These are phyloP conservation scores for Asterophora parasitica DNA, from an alignment of 768 basidiomycete genomes.

Conservation along the genomic window DNA sequence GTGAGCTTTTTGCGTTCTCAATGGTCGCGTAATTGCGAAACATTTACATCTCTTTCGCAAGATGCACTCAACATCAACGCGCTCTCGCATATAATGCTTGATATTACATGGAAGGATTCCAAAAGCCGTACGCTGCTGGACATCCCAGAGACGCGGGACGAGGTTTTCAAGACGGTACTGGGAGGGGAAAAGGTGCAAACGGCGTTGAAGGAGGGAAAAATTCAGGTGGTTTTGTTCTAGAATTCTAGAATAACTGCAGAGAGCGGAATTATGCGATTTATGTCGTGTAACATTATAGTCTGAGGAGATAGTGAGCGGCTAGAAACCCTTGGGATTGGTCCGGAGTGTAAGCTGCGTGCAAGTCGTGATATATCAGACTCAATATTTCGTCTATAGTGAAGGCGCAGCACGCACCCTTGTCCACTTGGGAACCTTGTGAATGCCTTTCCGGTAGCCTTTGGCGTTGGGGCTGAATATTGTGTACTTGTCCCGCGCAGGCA, in stretches of 20 bases:
- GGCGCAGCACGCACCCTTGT: conserved; percentile 63
- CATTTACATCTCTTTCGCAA: conserved; percentile 24
- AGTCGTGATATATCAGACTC: background rate
- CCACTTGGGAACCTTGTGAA: conserved; percentile 98
- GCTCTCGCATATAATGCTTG: conserved; percentile 81
- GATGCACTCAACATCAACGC: conserved; percentile 70
- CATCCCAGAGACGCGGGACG: conserved; percentile 79
- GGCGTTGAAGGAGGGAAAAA: conserved; percentile 65
- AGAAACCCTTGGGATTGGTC: conserved; percentile 92
- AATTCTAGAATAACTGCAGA: conserved; percentile 1
- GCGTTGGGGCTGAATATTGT: conserved; percentile 74
- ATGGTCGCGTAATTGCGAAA: background rate
- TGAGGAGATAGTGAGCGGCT: conserved; percentile 13
- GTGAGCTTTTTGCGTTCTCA: conserved; percentile 29
- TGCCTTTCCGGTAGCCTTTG: conserved; percentile 84
- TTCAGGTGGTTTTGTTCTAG: conserved; percentile 79
- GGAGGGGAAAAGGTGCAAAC: conserved; percentile 56
- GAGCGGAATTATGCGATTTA: conserved; percentile 9
- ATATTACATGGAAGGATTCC: conserved; percentile 65
- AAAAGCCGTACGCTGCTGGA: conserved; percentile 76
- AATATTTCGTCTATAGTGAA: background rate
- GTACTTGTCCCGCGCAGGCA: conserved; percentile 92
- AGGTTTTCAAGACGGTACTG: conserved; percentile 72
- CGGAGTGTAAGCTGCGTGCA: conserved; percentile 68
- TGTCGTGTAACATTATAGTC: conserved; percentile 4